Conservation (phyloP, 1,284 basidiomycete genomes). For the Testicularia cyperi region DNA sequence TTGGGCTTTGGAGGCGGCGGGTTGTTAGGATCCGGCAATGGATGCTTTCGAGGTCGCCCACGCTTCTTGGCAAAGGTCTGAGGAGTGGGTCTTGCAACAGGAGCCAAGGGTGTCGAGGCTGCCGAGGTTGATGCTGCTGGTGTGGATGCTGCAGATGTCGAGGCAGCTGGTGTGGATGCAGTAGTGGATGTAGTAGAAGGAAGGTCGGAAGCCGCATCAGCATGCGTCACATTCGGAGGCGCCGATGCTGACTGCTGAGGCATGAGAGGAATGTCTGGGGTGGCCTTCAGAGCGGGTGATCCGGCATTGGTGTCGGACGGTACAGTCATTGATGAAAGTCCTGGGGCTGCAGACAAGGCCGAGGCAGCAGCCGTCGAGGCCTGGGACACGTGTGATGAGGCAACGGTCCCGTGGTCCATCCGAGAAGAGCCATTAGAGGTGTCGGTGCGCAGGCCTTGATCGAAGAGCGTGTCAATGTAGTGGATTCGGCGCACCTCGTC, state of each 20-base stretch:
- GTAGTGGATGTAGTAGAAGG: not conserved
- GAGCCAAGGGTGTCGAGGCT: constrained; percentile 1
- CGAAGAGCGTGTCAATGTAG: constrained; percentile 23
- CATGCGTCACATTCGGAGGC: too few relatives aligned
- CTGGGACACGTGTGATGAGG: not conserved
- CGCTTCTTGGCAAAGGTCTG: constrained; percentile 21
- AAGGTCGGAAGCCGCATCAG: too few relatives aligned
- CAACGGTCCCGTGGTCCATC: not conserved
- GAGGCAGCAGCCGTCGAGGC: not conserved
- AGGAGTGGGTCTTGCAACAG: constrained; percentile 16
- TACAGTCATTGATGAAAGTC: too few relatives aligned
- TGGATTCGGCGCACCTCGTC: constrained; percentile 33
- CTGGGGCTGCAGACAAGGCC: too few relatives aligned
- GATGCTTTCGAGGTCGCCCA: constrained; percentile 32
- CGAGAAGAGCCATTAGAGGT: too few relatives aligned
- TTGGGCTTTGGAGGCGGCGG: constrained; percentile 7
- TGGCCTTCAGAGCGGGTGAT: not conserved
- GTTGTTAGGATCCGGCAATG: constrained; percentile 24
- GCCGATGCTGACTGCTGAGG: too few relatives aligned
- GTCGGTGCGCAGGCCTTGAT: not conserved
- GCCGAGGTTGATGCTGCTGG: not conserved
- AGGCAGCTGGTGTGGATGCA: not conserved
- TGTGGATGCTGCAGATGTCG: not conserved
- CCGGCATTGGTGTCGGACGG: not conserved
- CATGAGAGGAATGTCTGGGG: too few relatives aligned